phyloP scores from a whole-genome alignment of 768 basidiomycete genomes.

The Hygrocybe coccinea region DNA sequence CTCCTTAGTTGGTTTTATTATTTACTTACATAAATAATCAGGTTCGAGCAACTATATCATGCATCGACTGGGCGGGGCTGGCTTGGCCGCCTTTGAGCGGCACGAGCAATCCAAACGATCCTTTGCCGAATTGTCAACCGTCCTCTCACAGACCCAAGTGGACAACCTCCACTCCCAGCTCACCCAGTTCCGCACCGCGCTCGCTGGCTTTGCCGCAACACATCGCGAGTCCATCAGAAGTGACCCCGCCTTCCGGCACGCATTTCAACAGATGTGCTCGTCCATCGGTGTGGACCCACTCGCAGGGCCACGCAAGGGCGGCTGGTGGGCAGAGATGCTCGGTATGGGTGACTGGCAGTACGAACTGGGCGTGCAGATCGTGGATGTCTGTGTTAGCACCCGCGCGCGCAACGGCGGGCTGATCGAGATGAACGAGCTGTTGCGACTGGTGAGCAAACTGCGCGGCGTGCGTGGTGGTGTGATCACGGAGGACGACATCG shows the following conservation, averaged over 20 bases:
- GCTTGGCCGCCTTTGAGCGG: slow-evolving; percentile 85
- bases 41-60: slow-evolving; percentile 39
- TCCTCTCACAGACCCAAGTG: slow-evolving; percentile 72
- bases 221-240: slow-evolving; percentile 80
- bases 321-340: slow-evolving; percentile 89
- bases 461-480: slow-evolving; percentile 62
- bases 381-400: slow-evolving; percentile 86
- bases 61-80: slow-evolving; percentile 76
- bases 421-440: slow-evolving; percentile 81
- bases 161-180: slow-evolving; percentile 78
- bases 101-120: slow-evolving; percentile 77
- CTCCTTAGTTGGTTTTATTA: background rate
- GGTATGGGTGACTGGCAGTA: slow-evolving; percentile 93
- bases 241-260: slow-evolving; percentile 84
- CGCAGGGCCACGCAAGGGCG: slow-evolving; percentile 76
- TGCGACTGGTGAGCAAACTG: slow-evolving; percentile 71
- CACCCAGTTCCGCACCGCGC: slow-evolving; percentile 74
- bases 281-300: slow-evolving; percentile 94
- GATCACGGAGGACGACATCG: slow-evolving; percentile 82
- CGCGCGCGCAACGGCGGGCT: slow-evolving; percentile 88
- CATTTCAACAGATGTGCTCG: slow-evolving; percentile 94
- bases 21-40: no score
- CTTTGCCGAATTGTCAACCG: slow-evolving; percentile 75
- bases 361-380: slow-evolving; percentile 92
- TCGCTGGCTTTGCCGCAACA: slow-evolving; percentile 72